These are phyloP conservation scores for Jatropha multifida DNA, from an alignment of 441 rosid species.

Conservation along the genomic window DNA sequence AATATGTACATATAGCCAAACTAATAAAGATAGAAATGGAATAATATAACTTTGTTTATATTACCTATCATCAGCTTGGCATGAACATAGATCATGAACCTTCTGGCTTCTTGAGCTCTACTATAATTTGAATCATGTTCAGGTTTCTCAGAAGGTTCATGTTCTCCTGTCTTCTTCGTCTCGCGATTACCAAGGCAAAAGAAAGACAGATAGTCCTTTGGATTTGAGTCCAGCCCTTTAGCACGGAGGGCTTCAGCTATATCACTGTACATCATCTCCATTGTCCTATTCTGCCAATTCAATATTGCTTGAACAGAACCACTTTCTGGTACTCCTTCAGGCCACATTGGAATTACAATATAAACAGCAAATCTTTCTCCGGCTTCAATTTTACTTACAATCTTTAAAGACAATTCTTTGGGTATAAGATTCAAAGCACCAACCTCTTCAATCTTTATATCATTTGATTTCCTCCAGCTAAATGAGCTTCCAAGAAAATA, in stretches of 20 bases:
- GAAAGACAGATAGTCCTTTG: constrained; percentile 76
- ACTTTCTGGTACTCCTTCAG: constrained; percentile 94
- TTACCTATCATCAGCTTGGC: constrained; percentile 94
- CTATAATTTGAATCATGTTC: constrained; percentile 66
- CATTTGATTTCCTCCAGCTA: constrained; percentile 76
- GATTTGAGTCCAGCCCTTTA: constrained; percentile 59
- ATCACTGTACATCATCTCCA: constrained; percentile 96
- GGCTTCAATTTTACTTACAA: constrained; percentile 77
- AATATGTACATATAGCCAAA: no score
- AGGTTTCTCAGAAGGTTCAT: constrained; percentile 67
- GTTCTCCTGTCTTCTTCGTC: constrained; percentile 71
- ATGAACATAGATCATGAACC: constrained; percentile 97
- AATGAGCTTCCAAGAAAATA: constrained; percentile 93
- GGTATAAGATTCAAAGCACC: constrained; percentile 80
- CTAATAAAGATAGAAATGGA: no score
- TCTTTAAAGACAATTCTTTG: constrained; percentile 81
- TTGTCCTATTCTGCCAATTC: constrained; percentile 90
- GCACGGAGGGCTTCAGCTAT: constrained; percentile 58
- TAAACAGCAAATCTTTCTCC: constrained; percentile 83
- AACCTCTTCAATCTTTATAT: constrained; percentile 73
- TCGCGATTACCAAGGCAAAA: constrained; percentile 96
- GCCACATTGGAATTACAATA: constrained; percentile 97
- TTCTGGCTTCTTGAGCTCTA: constrained; percentile 83
- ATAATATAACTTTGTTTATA: not conserved
- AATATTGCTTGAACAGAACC: constrained; percentile 90